Evolutionary conservation across 352 stramenopile species (phyloP).

Genomic region (Globisporangium recalcitrans): DNA sequence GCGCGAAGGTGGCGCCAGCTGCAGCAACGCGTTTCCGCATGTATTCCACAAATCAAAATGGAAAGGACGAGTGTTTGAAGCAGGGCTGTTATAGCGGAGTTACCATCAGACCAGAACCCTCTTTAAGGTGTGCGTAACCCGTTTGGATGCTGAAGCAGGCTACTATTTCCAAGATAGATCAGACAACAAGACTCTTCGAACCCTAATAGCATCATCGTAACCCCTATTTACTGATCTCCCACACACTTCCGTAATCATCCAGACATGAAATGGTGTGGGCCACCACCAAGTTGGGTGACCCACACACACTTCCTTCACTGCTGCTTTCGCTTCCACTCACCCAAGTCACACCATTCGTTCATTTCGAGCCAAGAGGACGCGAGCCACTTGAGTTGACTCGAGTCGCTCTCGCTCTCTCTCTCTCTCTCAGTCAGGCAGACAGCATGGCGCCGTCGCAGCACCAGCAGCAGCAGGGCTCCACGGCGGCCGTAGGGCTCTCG

Average conservation of each 20-base stretch:
- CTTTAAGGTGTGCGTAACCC: too few species aligned
- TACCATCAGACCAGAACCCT: too few species aligned
- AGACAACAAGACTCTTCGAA: too few species aligned
- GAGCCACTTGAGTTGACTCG: background rate
- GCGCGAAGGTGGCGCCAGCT: background rate
- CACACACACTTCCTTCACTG: background rate
- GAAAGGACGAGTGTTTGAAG: background rate
- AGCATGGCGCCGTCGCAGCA: conserved; percentile 11
- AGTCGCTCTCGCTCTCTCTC: background rate
- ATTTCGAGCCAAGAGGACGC: conserved; percentile 1
- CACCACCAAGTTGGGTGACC: too few species aligned
- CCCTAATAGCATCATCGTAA: too few species aligned
- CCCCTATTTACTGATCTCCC: too few species aligned
- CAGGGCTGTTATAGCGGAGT: too few species aligned
- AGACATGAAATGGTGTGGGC: background rate
- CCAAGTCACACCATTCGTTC: conserved; percentile 12
- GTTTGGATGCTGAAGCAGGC: too few species aligned
- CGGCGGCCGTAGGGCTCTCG: conserved; percentile 9
- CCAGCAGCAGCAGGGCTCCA: background rate
- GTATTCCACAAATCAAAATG: too few species aligned
- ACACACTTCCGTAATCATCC: too few species aligned
- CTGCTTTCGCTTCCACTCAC: background rate
- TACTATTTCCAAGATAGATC: too few species aligned
- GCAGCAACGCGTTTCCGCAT: background rate
- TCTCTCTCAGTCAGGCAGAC: background rate